A percentile compares a stretch with the other conserved stretches of the same genome.
Evolutionary conservation across 1,139 yeast species (phyloP).

Genomic region (Geotrichum macrosporum): DNA sequence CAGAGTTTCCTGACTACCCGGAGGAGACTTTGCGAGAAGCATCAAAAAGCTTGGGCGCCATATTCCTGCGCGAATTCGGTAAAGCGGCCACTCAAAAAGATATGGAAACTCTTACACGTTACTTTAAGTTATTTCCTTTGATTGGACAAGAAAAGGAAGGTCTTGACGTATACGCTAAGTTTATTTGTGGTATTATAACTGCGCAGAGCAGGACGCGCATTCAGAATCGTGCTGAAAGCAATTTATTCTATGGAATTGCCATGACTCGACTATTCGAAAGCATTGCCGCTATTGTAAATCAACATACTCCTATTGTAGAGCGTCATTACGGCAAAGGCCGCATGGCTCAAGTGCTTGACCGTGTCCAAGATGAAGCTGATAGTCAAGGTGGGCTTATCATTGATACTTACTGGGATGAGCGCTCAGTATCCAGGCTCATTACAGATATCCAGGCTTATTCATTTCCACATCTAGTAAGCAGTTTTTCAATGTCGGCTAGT

Average conservation of each 20-base stretch:
- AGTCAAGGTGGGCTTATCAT: conserved; percentile 82
- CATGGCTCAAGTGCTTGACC: conserved; percentile 61
- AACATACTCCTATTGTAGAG: conserved; percentile 76
- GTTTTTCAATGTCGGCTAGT: conserved; percentile 29
- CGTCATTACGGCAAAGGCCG: conserved; percentile 65
- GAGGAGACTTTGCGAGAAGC: conserved; percentile 53
- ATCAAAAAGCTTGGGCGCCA: conserved; percentile 51
- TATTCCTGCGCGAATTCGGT: conserved; percentile 60
- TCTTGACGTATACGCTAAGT: conserved; percentile 71
- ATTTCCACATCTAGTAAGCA: conserved; percentile 43
- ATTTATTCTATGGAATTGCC: conserved; percentile 57
- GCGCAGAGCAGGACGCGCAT: conserved; percentile 67
- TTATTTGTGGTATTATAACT: conserved; percentile 79
- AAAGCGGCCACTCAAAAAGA: conserved; percentile 64
- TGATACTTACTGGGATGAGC: conserved; percentile 78
- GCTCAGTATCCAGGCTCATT: conserved; percentile 54
- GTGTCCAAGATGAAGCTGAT: conserved; percentile 83
- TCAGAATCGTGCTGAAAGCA: conserved; percentile 35
- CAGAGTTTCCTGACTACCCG: conserved; percentile 85
- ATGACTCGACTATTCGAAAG: conserved; percentile 75
- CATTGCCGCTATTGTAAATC: conserved; percentile 76
- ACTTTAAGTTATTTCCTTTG: conserved; percentile 82
- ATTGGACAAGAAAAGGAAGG: conserved; percentile 73
- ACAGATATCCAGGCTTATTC: conserved; percentile 56
- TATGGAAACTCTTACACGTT: conserved; percentile 66